These are phyloP conservation scores for Sugiyamaella americana DNA, from an alignment of 805 yeast species.

Conservation along the genomic window DNA sequence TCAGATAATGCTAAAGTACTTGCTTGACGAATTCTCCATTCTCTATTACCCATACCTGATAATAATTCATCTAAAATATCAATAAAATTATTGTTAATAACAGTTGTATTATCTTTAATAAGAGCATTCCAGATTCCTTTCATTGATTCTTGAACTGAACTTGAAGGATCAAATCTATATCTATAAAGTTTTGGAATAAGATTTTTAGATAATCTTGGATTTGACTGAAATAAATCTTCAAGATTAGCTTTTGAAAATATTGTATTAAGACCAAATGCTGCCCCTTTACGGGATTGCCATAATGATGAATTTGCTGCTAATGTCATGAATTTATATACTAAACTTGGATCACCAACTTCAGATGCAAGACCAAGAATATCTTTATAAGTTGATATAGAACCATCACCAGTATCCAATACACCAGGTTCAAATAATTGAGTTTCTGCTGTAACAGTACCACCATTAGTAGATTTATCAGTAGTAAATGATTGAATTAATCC, in stretches of 20 bases:
- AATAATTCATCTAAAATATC: constrained; percentile 60
- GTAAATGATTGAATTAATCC: constrained; percentile 73
- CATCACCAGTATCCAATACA: constrained; percentile 68
- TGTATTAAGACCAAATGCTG: constrained; percentile 88
- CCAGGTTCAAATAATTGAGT: constrained; percentile 86
- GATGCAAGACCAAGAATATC: constrained; percentile 84
- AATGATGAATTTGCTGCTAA: constrained; percentile 78
- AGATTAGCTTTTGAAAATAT: constrained; percentile 74
- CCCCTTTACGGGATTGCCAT: constrained; percentile 91
- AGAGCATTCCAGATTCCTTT: constrained; percentile 78
- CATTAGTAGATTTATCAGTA: constrained; percentile 45
- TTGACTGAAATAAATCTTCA: constrained; percentile 51
- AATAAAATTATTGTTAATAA: constrained; percentile 49
- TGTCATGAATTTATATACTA: constrained; percentile 92
- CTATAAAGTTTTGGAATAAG: constrained; percentile 79
- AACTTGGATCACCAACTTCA: constrained; percentile 92
- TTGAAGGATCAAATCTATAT: constrained; percentile 78
- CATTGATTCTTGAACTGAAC: constrained; percentile 75
- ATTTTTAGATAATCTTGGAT: constrained; percentile 48
- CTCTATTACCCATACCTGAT: constrained; percentile 65
- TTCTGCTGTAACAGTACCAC: constrained; percentile 70
- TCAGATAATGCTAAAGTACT: constrained; percentile 67
- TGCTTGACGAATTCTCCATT: constrained; percentile 93
- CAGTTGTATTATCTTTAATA: constrained; percentile 50
- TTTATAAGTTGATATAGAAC: constrained; percentile 83